phyloP scores from a whole-genome alignment of 345 rosid species.

The Populus deltoides region DNA sequence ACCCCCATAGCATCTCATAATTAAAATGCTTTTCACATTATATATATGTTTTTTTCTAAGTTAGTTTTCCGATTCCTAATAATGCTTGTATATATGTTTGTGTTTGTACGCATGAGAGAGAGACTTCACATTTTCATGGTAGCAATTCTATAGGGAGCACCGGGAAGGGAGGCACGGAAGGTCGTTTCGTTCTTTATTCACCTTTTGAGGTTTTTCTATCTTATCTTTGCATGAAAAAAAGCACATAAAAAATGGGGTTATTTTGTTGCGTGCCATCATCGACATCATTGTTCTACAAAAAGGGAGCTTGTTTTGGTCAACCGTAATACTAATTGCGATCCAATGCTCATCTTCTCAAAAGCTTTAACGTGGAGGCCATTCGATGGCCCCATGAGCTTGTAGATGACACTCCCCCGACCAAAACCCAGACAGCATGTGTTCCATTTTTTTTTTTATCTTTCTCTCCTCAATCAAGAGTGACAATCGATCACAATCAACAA shows the following conservation, averaged over 20 bases:
- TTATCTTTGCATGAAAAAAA: slow-evolving; percentile 21
- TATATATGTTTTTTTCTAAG: too few species aligned
- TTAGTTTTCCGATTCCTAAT: too few species aligned
- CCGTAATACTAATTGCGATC: slow-evolving; percentile 7
- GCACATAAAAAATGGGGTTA: background rate
- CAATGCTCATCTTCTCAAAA: background rate
- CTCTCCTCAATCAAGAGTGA: background rate
- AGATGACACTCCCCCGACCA: slow-evolving; percentile 1
- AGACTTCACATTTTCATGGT: background rate
- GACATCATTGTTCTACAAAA: slow-evolving; percentile 27
- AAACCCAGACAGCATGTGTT: slow-evolving; percentile 14
- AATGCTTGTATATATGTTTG: too few species aligned
- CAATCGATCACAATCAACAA: slow-evolving; percentile 1
- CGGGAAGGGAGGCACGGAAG: background rate
- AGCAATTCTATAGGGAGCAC: background rate
- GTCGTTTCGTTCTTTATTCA: background rate
- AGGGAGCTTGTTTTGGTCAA: slow-evolving; percentile 19
- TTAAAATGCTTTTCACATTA: too few species aligned
- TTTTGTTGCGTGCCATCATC: slow-evolving; percentile 18
- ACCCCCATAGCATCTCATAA: too few species aligned
- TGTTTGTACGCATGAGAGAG: too few species aligned
- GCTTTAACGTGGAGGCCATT: slow-evolving; percentile 8
- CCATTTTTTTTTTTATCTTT: background rate
- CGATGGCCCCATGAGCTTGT: slow-evolving; percentile 16
- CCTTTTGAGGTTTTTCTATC: background rate